Percentiles rank a stretch among this genome's conserved stretches.
Conservation (phyloP, 768 basidiomycete species). For the Mycena metata region DNA sequence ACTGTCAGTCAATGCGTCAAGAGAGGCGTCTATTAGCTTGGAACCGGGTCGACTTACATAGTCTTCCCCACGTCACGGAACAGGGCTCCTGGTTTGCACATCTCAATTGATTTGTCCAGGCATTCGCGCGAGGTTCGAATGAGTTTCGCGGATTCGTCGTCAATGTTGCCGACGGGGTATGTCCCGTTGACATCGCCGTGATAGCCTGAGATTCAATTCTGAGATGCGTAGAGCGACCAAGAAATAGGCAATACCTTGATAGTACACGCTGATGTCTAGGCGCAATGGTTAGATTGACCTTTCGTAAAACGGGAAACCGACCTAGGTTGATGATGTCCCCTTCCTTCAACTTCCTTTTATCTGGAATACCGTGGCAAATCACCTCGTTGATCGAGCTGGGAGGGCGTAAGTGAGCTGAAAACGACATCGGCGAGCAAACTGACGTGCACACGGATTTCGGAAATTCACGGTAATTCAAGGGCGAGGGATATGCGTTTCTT, state of each 20-base stretch:
- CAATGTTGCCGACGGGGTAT: constrained; percentile 89
- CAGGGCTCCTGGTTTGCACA: constrained; percentile 94
- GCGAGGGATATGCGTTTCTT: constrained; percentile 93
- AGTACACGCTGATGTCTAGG: constrained; percentile 84
- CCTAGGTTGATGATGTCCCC: constrained; percentile 98
- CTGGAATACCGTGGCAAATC: constrained; percentile 98
- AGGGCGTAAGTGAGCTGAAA: constrained; percentile 9
- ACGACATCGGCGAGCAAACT: constrained; percentile 47
- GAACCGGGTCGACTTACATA: constrained; percentile 69
- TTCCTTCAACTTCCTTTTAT: constrained; percentile 84
- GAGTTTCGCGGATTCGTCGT: constrained; percentile 86
- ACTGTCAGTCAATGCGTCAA: constrained; percentile 51
- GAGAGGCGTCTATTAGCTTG: neutral
- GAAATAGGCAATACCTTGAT: constrained; percentile 66
- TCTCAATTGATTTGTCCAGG: constrained; percentile 89
- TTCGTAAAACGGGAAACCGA: constrained; percentile 47
- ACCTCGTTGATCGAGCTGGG: constrained; percentile 91
- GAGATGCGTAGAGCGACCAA: constrained; percentile 13
- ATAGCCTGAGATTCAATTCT: constrained; percentile 65
- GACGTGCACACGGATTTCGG: constrained; percentile 98
- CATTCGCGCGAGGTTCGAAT: constrained; percentile 87
- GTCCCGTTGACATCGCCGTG: constrained; percentile 96
- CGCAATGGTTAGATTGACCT: constrained; percentile 37
- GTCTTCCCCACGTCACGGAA: constrained; percentile 90
- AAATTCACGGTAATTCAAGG: constrained; percentile 90